Conservation (phyloP, 2,329 filamentous ascomycete species). For the Beauveria sp. region DNA sequence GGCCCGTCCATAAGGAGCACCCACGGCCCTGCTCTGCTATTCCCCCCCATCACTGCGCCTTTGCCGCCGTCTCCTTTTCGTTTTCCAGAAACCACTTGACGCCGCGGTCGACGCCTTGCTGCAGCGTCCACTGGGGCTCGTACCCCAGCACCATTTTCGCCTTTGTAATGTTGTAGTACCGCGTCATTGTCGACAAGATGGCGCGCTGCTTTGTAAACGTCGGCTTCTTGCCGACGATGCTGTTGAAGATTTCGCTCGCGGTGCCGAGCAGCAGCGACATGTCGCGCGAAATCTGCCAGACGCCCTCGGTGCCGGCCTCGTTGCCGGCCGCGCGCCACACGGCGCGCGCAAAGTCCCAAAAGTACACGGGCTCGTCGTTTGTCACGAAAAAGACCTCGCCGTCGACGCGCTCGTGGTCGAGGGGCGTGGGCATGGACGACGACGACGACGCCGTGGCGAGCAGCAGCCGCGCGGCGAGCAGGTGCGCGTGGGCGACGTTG, state of each 20-base stretch:
- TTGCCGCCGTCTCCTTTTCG: slow-evolving; percentile 26
- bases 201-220: slow-evolving; percentile 54
- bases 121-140: slow-evolving; percentile 55
- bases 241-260: slow-evolving; percentile 44
- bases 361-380: slow-evolving; percentile 81
- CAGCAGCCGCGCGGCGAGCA: slow-evolving; percentile 70
- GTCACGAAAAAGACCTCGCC: slow-evolving; percentile 87
- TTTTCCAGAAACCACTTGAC: slow-evolving; percentile 49
- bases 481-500: slow-evolving; percentile 66
- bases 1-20: background rate
- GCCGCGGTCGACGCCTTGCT: slow-evolving; percentile 52
- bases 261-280: slow-evolving; percentile 45
- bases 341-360: slow-evolving; percentile 79
- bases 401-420: slow-evolving; percentile 66
- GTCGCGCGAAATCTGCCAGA: slow-evolving; percentile 46
- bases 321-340: slow-evolving; percentile 62
- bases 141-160: slow-evolving; percentile 65
- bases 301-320: slow-evolving; percentile 41
- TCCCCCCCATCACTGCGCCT: background rate
- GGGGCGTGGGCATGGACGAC: slow-evolving; percentile 46
- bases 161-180: slow-evolving; percentile 72
- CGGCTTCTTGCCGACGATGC: slow-evolving; percentile 41
- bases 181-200: slow-evolving; percentile 63
- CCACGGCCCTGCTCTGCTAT: no score
- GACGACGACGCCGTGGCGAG: slow-evolving; percentile 47